Evolutionary conservation across 1,284 basidiomycete species (phyloP), one percentile per base, ranked within the genome.

Genomic region (Laetiporus sulphureus): DNA sequence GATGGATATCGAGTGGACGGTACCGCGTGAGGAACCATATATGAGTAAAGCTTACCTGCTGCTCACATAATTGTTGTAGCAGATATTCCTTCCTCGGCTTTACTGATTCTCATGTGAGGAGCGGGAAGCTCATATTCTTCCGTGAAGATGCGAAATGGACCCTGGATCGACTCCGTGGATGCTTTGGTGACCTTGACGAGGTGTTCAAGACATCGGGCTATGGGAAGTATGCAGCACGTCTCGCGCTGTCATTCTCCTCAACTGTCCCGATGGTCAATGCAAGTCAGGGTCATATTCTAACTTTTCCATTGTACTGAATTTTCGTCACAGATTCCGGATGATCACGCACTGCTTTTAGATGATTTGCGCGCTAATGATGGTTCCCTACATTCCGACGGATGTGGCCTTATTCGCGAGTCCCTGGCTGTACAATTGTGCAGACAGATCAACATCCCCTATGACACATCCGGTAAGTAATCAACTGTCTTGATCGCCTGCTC

Each of bases 171-270:
- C 29, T 56, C 5, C 36, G 52, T 7, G 24, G 33, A 5, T 27
- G 25, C 31, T 45, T 52, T 11, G 52, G 52, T 13, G 43, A 56
- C 25, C 44, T 54, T 16, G 39, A 31, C n/a, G 21, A 38, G n/a
- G 50, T 56, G 32, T 56, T 45, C 41, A 36, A 40, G 2, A 39
- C 38, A 5, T 45, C 36, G 29, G 52, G 54, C n/a, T 52, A 54
- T 42, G 52, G 54, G 11, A 52, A 53, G 36, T 56, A 54, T 41
- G 44, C 47, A 15, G 52, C 52, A 12, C 52, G 52, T 11, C 48
- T 54, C 2, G 50, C 49, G 6, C 43, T 56, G n/a, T 56, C 54
- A 11, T 56, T 56, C 39, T 56, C 52, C 6, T 52, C 50, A 19
- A 54, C 52, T 20, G 24, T 50, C 12, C 39, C 48, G 32, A 49